Base-by-base conservation (phyloP, 1,284 basidiomycete genomes). In the Rhodotorula sp. region DNA sequence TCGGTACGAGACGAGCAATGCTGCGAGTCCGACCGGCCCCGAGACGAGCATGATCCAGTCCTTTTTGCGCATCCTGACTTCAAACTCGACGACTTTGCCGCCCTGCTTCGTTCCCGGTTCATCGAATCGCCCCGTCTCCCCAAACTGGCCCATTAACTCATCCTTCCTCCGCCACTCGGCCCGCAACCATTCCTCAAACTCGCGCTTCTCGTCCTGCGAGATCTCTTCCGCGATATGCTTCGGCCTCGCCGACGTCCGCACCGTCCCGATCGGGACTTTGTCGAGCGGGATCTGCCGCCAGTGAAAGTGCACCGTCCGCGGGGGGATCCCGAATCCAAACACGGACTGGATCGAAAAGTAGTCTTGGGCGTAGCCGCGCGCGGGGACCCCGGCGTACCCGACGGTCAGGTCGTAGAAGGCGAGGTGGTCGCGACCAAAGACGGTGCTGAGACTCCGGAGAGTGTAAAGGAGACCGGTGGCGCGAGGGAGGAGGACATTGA, bases 401-500 rank as follows among this genome's bases (percentile, higher is more conserved):
- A 73, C n/a, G 22, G 76, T 77, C 7, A 77, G 54, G 62, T 78
- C 77, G 74, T 66, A 71, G 29, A 74, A 45, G 17, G 67, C 65
- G 8, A 65, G n/a, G 33, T 29, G 60, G 14, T 46, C 33, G n/a
- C 97, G 81, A 76, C 89, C 88, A 55, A 95, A 85, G 63, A 89
- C 86, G 26, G 91, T 88, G 15, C 87, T 84, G 15, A 98, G 85
- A 0, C 91, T 89, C 37, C 92, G 86, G 49, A 97, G 82, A 72
- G 89, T 91, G 80, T 91, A 93, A 71, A 91, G 88, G 62, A 97
- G 82, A 1, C 95, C 95, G 0, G 93, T 96, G 37, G 93, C 91
- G 60, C 95, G 86, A 1, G 95, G 95, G 60, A 97, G 86, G 12
- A 99, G 85, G 24, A 87, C 81, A 78, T 96, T 88, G 58, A 82